These are phyloP conservation scores for Hypomontagnella submonticulosa DNA, from an alignment of 495 filamentous ascomycete species.

Conservation along the genomic window DNA sequence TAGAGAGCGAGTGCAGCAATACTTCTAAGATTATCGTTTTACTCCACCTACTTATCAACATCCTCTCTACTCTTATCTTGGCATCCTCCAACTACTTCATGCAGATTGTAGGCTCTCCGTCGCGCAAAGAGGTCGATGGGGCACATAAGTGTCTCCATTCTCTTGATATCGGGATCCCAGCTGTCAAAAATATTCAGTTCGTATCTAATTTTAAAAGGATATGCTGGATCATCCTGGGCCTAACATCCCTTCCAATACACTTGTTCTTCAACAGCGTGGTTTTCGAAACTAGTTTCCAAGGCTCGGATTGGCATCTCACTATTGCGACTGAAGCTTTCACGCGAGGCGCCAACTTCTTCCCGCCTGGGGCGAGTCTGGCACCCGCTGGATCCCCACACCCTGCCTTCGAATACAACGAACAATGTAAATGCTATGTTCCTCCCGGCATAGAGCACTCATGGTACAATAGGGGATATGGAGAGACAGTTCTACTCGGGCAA, in stretches of 20 bases:
- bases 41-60: conserved; percentile 51
- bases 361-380: conserved; percentile 33
- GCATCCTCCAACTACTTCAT: conserved; percentile 55
- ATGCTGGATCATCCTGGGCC: conserved; percentile 9
- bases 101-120: conserved; percentile 47
- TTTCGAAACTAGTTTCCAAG: conserved; percentile 21
- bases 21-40: background rate
- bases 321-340: conserved; percentile 27
- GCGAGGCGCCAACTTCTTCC: conserved; percentile 16
- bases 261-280: conserved; percentile 31
- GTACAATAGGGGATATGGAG: conserved; percentile 1
- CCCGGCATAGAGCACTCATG: too few species aligned
- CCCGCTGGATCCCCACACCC: conserved; percentile 11
- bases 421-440: too few species aligned
- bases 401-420: background rate
- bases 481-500: background rate
- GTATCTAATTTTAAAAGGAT: conserved; percentile 16
- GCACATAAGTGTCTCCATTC: conserved; percentile 16
- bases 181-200: conserved; percentile 9
- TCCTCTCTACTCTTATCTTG: conserved; percentile 50
- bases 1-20: conserved; percentile 1
- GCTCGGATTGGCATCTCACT: conserved; percentile 20
- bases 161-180: conserved; percentile 30
- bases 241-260: conserved; percentile 32
- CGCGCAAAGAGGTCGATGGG: conserved; percentile 22